phyloP scores from a whole-genome alignment of 805 yeast genomes.

The Wickerhamiella lipophila region DNA sequence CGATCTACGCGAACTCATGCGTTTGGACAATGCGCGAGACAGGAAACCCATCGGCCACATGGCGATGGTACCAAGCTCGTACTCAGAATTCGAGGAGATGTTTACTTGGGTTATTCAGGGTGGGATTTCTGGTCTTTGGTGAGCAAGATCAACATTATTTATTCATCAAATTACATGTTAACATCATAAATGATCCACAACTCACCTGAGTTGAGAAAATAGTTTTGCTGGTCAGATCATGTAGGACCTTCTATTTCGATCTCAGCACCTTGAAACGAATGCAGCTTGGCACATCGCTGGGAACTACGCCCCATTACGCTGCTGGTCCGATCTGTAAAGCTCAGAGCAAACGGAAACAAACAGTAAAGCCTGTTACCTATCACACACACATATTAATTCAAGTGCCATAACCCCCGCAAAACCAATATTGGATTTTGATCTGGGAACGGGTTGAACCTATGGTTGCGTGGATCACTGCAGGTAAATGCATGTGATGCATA shows the following conservation, averaged over 20 bases:
- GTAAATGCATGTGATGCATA: too few species aligned
- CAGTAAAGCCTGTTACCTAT: not conserved
- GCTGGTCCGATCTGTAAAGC: too few species aligned
- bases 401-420: too few species aligned
- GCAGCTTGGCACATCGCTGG: not conserved
- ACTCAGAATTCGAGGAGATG: not conserved
- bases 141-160: not conserved
- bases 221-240: not conserved
- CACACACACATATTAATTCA: too few species aligned
- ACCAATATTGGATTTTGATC: too few species aligned
- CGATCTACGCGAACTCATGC: not conserved
- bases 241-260: too few species aligned
- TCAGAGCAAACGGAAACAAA: not conserved
- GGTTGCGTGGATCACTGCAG: too few species aligned
- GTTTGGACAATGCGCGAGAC: not conserved
- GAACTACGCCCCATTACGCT: slow-evolving; percentile 1
- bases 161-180: too few species aligned
- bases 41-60: not conserved
- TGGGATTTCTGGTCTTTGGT: not conserved
- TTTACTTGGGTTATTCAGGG: not conserved
- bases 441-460: too few species aligned
- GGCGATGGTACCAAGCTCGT: not conserved
- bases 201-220: too few species aligned
- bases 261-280: not conserved
- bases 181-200: too few species aligned